A percentile compares a stretch with the other conserved stretches of the same genome.
phyloP scores from a whole-genome alignment of 768 basidiomycete species.

The Termitomyces sp. region DNA sequence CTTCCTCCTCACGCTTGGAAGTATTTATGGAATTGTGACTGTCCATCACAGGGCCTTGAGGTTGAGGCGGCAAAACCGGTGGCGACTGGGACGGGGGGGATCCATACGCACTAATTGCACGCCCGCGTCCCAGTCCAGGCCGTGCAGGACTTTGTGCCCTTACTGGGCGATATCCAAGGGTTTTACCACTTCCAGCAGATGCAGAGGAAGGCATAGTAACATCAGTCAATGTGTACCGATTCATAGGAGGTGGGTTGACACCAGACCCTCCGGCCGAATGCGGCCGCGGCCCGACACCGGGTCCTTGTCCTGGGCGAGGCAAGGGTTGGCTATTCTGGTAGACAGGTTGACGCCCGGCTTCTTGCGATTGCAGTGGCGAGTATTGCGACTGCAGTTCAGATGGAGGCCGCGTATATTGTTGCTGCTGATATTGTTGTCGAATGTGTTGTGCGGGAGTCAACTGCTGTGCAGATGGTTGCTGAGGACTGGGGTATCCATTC shows the following conservation, averaged over 20 bases:
- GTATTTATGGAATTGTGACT: not conserved
- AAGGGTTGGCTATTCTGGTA: slow-evolving; percentile 3
- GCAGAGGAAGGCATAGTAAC: slow-evolving; percentile 19
- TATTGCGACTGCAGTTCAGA: slow-evolving; percentile 11
- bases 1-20: slow-evolving; percentile 1
- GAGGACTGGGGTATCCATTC: slow-evolving; percentile 3
- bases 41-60: slow-evolving; percentile 8
- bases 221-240: slow-evolving; percentile 47
- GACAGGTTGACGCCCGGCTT: slow-evolving; percentile 8
- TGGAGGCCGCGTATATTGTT: slow-evolving; percentile 14
- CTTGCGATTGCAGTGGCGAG: slow-evolving; percentile 8
- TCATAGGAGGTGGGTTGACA: slow-evolving; percentile 26
- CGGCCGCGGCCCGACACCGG: slow-evolving; percentile 11
- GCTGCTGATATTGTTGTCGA: slow-evolving; percentile 13
- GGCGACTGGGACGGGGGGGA: not conserved
- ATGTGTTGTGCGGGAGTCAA: slow-evolving; percentile 15
- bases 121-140: slow-evolving; percentile 9
- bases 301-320: slow-evolving; percentile 6
- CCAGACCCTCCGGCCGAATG: slow-evolving; percentile 7
- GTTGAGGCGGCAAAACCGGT: not conserved
- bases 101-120: slow-evolving; percentile 1
- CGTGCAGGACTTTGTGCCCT: slow-evolving; percentile 11
- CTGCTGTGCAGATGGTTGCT: slow-evolving; percentile 7
- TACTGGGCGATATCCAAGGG: slow-evolving; percentile 15
- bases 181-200: slow-evolving; percentile 10